Conservation (phyloP, 371 early-diverging fungal genomes). For the Rhizopus arrhizus region DNA sequence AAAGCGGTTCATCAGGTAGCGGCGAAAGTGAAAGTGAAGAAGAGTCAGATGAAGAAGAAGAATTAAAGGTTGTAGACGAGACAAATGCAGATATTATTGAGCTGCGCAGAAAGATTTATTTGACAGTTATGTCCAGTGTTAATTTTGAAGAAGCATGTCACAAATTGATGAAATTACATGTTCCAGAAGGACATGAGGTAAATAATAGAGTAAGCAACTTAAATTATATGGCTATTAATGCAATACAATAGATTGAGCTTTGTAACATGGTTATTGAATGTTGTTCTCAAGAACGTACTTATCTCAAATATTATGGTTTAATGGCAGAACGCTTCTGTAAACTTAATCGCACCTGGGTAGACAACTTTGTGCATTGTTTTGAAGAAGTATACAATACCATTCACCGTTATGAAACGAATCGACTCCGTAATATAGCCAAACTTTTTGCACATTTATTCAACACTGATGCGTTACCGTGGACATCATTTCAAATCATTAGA, state of each 20-base stretch:
- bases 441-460: slow-evolving; percentile 89
- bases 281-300: slow-evolving; percentile 94
- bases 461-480: slow-evolving; percentile 87
- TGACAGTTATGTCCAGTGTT: slow-evolving; percentile 94
- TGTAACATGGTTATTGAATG: slow-evolving; percentile 97
- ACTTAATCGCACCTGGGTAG: slow-evolving; percentile 79
- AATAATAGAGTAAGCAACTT: background rate
- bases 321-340: slow-evolving; percentile 95
- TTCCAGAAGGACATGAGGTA: slow-evolving; percentile 84
- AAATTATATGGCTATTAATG: too few species aligned
- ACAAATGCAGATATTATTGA: slow-evolving; percentile 90
- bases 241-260: slow-evolving; percentile 70
- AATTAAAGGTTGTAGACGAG: slow-evolving; percentile 78
- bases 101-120: slow-evolving; percentile 89
- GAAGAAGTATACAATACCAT: slow-evolving; percentile 85
- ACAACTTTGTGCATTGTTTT: slow-evolving; percentile 76
- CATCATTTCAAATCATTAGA: slow-evolving; percentile 75
- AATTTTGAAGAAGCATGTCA: slow-evolving; percentile 96
- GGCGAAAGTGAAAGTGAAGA: slow-evolving; percentile 51
- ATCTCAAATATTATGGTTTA: slow-evolving; percentile 89
- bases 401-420: slow-evolving; percentile 93
- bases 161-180: slow-evolving; percentile 86
- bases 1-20: slow-evolving; percentile 49
- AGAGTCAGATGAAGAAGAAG: slow-evolving; percentile 40
- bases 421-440: slow-evolving; percentile 90